Conservation (phyloP, 805 yeast genomes). For the Barnettozyma botsteinii region DNA sequence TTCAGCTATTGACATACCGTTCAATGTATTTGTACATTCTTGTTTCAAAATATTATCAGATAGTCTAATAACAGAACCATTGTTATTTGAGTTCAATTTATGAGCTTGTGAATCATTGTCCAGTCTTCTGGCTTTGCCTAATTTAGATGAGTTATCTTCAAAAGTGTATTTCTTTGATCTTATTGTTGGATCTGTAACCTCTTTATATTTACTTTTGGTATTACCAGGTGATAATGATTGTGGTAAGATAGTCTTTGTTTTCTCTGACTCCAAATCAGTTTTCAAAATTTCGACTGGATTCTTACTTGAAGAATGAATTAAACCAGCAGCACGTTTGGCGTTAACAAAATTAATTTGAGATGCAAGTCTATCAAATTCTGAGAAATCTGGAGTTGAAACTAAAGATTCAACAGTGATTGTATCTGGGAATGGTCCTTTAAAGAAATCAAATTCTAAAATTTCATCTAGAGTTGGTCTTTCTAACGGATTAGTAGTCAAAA, state of each 20-base stretch:
- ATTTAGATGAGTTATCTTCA: slow-evolving; percentile 32
- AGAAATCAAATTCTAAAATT: slow-evolving; percentile 80
- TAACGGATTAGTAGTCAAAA: slow-evolving; percentile 72
- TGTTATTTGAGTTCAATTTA: slow-evolving; percentile 14
- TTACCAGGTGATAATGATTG: slow-evolving; percentile 90
- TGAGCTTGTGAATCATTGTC: slow-evolving; percentile 23
- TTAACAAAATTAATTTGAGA: slow-evolving; percentile 62
- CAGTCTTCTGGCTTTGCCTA: slow-evolving; percentile 32
- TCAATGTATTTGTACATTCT: slow-evolving; percentile 40
- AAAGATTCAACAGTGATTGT: slow-evolving; percentile 58
- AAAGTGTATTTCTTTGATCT: slow-evolving; percentile 18
- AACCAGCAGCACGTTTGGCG: slow-evolving; percentile 61
- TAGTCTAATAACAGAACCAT: slow-evolving; percentile 15
- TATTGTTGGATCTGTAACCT: slow-evolving; percentile 30
- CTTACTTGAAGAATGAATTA: slow-evolving; percentile 40
- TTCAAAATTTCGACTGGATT: slow-evolving; percentile 66
- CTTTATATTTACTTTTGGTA: slow-evolving; percentile 81
- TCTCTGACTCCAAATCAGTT: slow-evolving; percentile 64
- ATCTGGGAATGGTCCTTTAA: slow-evolving; percentile 79
- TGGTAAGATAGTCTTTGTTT: slow-evolving; percentile 68
- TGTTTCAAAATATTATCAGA: slow-evolving; percentile 32
- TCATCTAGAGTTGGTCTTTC: slow-evolving; percentile 77
- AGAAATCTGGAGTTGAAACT: slow-evolving; percentile 54
- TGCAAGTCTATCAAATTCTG: slow-evolving; percentile 50
- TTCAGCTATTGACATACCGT: slow-evolving; percentile 40